Evolutionary conservation across 352 stramenopile species (phyloP).

Genomic region (Globisporangium perplexum): DNA sequence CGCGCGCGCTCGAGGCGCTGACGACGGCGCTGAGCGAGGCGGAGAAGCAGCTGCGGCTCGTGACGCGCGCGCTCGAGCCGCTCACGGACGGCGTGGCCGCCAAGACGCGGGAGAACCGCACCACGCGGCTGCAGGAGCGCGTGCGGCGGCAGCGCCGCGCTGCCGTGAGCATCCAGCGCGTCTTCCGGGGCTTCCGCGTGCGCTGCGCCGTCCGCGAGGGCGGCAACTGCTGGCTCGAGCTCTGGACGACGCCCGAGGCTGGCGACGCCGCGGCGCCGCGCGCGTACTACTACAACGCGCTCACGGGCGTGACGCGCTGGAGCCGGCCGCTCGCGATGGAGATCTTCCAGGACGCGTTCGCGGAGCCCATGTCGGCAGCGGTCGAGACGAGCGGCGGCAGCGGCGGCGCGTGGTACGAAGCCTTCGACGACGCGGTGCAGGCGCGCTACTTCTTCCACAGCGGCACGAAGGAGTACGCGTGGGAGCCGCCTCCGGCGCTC

Average conservation of each 20-base stretch:
- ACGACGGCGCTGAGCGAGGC: constrained; percentile 53
- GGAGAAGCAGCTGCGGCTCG: constrained; percentile 62
- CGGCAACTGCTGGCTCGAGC: constrained; percentile 73
- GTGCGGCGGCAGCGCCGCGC: constrained; percentile 60
- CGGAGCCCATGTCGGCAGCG: constrained; percentile 26
- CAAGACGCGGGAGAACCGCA: constrained; percentile 71
- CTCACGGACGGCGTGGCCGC: constrained; percentile 73
- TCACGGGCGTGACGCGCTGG: constrained; percentile 62
- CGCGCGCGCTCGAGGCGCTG: constrained; percentile 44
- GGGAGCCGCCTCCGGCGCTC: constrained; percentile 43
- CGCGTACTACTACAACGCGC: constrained; percentile 81
- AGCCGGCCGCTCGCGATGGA: constrained; percentile 64
- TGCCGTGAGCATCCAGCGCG: constrained; percentile 69
- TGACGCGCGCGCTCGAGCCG: constrained; percentile 78
- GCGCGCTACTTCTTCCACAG: constrained; percentile 74
- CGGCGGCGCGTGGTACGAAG: constrained; percentile 56
- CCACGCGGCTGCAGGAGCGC: constrained; percentile 56
- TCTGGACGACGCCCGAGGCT: constrained; percentile 10
- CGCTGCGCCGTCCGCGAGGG: constrained; percentile 61
- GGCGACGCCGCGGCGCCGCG: neutral
- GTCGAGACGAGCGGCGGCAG: neutral
- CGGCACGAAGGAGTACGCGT: constrained; percentile 68
- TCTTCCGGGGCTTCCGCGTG: constrained; percentile 75
- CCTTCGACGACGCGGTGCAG: constrained; percentile 62
- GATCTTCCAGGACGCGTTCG: constrained; percentile 63